phyloP scores from a whole-genome alignment of 2,329 filamentous ascomycete genomes.

The Diplodia sapinea region DNA sequence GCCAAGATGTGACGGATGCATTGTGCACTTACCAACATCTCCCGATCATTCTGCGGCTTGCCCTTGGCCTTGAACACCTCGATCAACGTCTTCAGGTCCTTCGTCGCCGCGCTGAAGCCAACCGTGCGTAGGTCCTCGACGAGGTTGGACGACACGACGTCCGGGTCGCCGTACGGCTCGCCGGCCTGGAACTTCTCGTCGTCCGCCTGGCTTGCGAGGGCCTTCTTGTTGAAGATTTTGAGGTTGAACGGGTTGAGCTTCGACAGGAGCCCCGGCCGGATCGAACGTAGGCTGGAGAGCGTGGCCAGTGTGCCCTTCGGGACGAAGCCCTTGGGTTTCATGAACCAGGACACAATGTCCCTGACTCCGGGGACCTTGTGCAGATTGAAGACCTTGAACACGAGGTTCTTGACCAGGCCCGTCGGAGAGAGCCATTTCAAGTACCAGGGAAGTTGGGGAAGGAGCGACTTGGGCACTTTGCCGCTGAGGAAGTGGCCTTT shows the following conservation, averaged over 20 bases:
- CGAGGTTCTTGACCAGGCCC: neutral
- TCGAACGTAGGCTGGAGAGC: neutral
- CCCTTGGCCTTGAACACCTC: conserved; percentile 4
- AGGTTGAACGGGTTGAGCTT: neutral
- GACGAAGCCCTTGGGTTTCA: neutral
- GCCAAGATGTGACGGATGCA: neutral
- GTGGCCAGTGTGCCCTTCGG: conserved; percentile 12
- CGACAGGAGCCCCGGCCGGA: neutral
- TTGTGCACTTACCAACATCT: conserved; percentile 2
- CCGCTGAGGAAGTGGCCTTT: neutral
- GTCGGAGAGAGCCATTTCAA: neutral
- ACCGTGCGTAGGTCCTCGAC: conserved; percentile 10
- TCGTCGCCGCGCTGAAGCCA: neutral
- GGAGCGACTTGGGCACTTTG: neutral
- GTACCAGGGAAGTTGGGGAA: neutral
- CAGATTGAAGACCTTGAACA: neutral
- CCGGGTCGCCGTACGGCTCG: conserved; percentile 19
- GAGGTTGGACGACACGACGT: neutral
- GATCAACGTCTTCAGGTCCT: conserved; percentile 21
- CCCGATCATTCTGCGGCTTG: conserved; percentile 18
- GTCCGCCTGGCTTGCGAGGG: neutral
- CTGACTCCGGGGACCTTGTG: neutral
- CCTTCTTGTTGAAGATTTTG: conserved; percentile 9
- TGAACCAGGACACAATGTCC: neutral
- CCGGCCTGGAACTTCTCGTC: conserved; percentile 24